Conservation (phyloP, 148 eudicot species). For the Pharnaceum exiguum region DNA sequence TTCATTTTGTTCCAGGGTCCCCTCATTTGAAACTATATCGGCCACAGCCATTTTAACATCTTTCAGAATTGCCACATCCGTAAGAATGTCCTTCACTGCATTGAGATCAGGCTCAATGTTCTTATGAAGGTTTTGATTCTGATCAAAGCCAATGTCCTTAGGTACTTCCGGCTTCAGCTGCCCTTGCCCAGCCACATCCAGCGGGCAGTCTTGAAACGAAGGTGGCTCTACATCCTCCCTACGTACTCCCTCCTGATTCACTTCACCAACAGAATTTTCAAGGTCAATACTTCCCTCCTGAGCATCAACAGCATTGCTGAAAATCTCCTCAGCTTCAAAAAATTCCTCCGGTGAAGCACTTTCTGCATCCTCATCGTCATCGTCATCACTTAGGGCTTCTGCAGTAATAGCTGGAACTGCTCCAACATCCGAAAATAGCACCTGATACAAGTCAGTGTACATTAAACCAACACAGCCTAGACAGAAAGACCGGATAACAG, state of each 20-base stretch:
- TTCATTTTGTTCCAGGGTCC: slow-evolving; percentile 9
- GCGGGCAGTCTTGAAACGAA: slow-evolving; percentile 53
- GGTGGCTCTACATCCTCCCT: slow-evolving; percentile 46
- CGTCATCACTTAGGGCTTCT: slow-evolving; percentile 47
- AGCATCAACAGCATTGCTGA: slow-evolving; percentile 59
- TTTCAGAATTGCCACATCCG: slow-evolving; percentile 31
- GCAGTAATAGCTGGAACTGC: slow-evolving; percentile 44
- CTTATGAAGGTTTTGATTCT: slow-evolving; percentile 9
- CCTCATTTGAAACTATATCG: slow-evolving; percentile 33
- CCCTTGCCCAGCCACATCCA: slow-evolving; percentile 35
- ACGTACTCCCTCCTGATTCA: slow-evolving; percentile 24
- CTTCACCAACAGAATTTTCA: slow-evolving; percentile 29
- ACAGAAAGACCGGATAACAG: slow-evolving; percentile 11
- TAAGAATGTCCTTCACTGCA: slow-evolving; percentile 40
- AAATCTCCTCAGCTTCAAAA: slow-evolving; percentile 91
- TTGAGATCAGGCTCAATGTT: slow-evolving; percentile 24
- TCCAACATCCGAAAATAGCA: slow-evolving; percentile 73
- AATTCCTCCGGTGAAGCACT: slow-evolving; percentile 71
- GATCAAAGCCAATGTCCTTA: slow-evolving; percentile 40
- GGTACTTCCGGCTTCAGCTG: slow-evolving; percentile 23
- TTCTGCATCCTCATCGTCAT: slow-evolving; percentile 44
- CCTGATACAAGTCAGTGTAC: slow-evolving; percentile 54
- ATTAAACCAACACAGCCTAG: slow-evolving; percentile 37
- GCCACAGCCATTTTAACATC: slow-evolving; percentile 28
- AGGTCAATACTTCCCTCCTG: slow-evolving; percentile 46